phyloP scores from a whole-genome alignment of 2,329 filamentous ascomycete genomes.

The Aspergillus fumigatiaffinis region DNA sequence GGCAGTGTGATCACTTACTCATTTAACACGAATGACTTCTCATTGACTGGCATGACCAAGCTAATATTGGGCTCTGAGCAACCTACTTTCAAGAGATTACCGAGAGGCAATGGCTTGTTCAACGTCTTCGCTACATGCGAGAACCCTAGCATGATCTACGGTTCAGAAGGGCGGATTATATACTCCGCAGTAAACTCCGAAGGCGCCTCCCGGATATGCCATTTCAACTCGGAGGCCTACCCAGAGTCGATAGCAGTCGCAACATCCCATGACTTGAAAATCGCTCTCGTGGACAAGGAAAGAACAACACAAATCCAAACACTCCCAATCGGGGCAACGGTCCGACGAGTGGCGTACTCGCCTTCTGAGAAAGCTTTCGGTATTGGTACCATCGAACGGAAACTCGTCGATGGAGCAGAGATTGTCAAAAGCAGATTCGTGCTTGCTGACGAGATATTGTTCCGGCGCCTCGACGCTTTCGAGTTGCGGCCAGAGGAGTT shows the following conservation, averaged over 20 bases:
- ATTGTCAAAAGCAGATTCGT: conserved; percentile 75
- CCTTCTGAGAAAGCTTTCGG: conserved; percentile 75
- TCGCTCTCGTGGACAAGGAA: conserved; percentile 77
- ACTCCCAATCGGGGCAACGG: conserved; percentile 73
- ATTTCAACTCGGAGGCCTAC: conserved; percentile 77
- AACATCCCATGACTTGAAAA: conserved; percentile 69
- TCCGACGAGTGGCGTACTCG: conserved; percentile 83
- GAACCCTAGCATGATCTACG: conserved; percentile 90
- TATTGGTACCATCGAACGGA: conserved; percentile 76
- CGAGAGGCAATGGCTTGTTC: conserved; percentile 61
- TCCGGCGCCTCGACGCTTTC: conserved; percentile 71
- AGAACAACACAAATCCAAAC: conserved; percentile 84
- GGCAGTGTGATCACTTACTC: conserved; percentile 84
- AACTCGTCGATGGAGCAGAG: conserved; percentile 68
- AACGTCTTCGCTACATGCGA: conserved; percentile 93
- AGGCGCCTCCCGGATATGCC: conserved; percentile 73
- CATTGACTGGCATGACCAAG: conserved; percentile 70
- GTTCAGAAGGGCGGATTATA: conserved; percentile 77
- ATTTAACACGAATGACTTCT: conserved; percentile 58
- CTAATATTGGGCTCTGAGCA: conserved; percentile 83
- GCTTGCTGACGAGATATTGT: conserved; percentile 85
- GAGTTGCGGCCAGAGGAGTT: conserved; percentile 66
- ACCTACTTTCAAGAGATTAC: conserved; percentile 74
- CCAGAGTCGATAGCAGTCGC: conserved; percentile 78
- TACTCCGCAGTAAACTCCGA: conserved; percentile 94